Base-by-base conservation (phyloP, 345 rosid genomes). In the Draba incana region DNA sequence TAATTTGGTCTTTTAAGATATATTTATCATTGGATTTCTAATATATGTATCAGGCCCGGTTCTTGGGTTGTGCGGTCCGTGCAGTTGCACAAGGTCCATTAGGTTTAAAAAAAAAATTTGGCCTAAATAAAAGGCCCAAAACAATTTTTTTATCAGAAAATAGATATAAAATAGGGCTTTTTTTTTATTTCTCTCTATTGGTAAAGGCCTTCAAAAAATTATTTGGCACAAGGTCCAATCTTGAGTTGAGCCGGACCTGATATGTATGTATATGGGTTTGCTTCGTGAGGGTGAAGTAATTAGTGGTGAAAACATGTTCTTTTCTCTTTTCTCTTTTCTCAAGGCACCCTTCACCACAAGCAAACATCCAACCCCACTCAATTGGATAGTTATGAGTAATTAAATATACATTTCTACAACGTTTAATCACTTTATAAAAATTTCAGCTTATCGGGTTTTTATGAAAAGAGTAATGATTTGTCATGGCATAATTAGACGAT, bases 261-360 rank as follows among this genome's bases (percentile, higher is more conserved):
- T 27, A 15, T 31, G 23, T 13, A 20, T 49, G 16, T 38, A 3
- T 31, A 8, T 23, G 33, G 20, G 62, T 53, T 75, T 61, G 74
- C 51, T 66, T 52, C 57, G 64, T 61, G 46, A 51, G 10, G 64
- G 5, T 75, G 74, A 61, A 74, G 69, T 52, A 70, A 60, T 35
- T 35, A 35, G 68, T 66, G 68, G 43, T 66, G 78, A 60, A 68
- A 62, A 75, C 64, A 75, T 55, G 78, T 75, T 75, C 74, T 64
- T 75, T 75, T 42, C 78, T 75, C 74, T 56, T 27, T 75, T 42
- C 78, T 75, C 74, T 56, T 27, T 13, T 68, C 74, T 47, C 42
- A 75, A 75, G 78, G 33, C 60, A 75, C 64, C 73, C 73, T 74
- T 66, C 25, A 35, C 55, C 42, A 66, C 68, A 74, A 67, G 73